Percentiles rank a stretch among this genome's conserved stretches.
phyloP scores from a whole-genome alignment of 169 alveolate genomes.

The Ichthyophthirius multifiliis region DNA sequence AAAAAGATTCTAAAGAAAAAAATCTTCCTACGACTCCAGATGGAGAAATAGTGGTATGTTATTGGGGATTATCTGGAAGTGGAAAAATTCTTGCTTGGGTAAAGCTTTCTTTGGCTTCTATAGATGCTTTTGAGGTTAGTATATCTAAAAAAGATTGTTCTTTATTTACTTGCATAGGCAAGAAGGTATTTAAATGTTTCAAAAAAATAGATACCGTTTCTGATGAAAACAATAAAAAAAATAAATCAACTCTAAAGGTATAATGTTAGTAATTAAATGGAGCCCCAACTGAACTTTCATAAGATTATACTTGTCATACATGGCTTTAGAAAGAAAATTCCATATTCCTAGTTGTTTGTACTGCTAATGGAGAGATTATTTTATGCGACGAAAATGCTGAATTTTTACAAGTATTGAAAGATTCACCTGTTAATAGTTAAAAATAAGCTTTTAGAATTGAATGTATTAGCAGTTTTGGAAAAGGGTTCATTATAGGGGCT shows the following conservation, averaged over 20 bases:
- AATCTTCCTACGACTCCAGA: constrained; percentile 48
- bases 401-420: neutral
- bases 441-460: neutral
- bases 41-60: constrained; percentile 40
- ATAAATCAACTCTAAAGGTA: neutral
- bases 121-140: neutral
- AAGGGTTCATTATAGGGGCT: constrained; percentile 6
- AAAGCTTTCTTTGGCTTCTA: neutral
- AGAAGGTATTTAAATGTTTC: neutral
- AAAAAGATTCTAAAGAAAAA: neutral
- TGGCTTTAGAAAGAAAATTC: neutral
- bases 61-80: constrained; percentile 15
- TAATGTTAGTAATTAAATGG: neutral
- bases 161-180: neutral
- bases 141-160: neutral
- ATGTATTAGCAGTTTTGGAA: neutral
- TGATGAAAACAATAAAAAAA: neutral
- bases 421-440: neutral
- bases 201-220: neutral
- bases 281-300: neutral
- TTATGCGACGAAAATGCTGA: constrained; percentile 4
- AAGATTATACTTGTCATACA: neutral
- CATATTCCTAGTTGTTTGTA: constrained; percentile 4
- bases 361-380: constrained; percentile 1
- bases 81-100: neutral